phyloP scores from a whole-genome alignment of 495 filamentous ascomycete genomes.

The Tuber aestivum region DNA sequence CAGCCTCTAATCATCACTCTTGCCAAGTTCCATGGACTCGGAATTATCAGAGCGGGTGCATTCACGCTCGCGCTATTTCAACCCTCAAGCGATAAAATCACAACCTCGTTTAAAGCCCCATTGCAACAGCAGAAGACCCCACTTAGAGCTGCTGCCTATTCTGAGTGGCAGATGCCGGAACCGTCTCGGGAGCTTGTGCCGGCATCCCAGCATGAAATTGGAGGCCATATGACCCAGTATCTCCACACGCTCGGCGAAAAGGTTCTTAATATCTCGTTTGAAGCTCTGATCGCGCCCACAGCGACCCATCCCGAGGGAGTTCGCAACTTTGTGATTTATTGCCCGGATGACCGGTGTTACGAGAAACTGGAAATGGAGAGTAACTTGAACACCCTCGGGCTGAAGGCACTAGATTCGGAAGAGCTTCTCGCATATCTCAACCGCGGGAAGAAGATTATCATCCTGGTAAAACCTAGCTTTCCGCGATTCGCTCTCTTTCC shows the following conservation, averaged over 20 bases:
- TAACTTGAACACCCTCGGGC: conserved; percentile 17
- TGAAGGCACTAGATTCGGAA: conserved; percentile 20
- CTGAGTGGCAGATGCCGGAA: conserved; percentile 26
- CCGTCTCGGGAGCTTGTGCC: conserved; percentile 3
- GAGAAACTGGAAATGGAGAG: conserved; percentile 36
- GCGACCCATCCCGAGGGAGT: conserved; percentile 22
- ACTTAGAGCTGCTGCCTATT: conserved; percentile 39
- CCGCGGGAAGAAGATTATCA: conserved; percentile 17
- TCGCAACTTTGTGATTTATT: conserved; percentile 33
- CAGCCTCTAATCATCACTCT: conserved; percentile 33
- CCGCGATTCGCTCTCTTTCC: background rate
- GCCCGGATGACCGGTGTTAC: conserved; percentile 31
- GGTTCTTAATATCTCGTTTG: conserved; percentile 14
- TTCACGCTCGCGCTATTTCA: conserved; percentile 41
- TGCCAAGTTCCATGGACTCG: conserved; percentile 33
- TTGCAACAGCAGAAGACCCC: conserved; percentile 33
- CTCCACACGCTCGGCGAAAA: conserved; percentile 26
- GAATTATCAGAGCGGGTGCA: conserved; percentile 31
- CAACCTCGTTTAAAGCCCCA: conserved; percentile 36
- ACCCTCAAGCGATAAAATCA: conserved; percentile 36
- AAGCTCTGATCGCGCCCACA: conserved; percentile 7
- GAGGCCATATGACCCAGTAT: conserved; percentile 14
- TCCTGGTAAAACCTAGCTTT: conserved; percentile 21
- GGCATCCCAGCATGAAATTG: conserved; percentile 1
- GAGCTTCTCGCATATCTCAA: conserved; percentile 14